A percentile compares a stretch with the other conserved stretches of the same genome.
These are phyloP conservation scores for Globisporangium paddicum DNA, from an alignment of 352 stramenopile genomes.

Conservation along the genomic window DNA sequence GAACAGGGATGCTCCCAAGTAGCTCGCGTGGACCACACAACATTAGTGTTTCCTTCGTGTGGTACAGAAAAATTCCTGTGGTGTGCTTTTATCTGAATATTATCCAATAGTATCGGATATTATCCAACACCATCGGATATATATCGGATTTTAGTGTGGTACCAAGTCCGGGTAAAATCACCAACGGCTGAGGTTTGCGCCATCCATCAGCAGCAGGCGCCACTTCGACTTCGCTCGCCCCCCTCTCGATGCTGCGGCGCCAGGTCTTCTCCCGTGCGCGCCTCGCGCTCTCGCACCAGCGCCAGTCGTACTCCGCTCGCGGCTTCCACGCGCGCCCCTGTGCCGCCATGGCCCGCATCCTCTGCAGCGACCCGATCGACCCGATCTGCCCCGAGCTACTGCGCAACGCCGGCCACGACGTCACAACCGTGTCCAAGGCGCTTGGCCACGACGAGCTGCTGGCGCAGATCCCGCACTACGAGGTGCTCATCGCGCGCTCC, in stretches of 20 bases:
- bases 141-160: background rate
- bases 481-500: slow-evolving; percentile 87
- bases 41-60: no score
- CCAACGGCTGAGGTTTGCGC: background rate
- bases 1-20: no score
- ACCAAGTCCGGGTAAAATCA: background rate
- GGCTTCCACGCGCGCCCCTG: slow-evolving; percentile 38
- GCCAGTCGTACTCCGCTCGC: background rate
- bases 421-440: slow-evolving; percentile 45
- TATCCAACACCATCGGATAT: no score
- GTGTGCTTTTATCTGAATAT: no score
- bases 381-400: slow-evolving; percentile 76
- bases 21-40: no score
- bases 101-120: no score
- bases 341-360: slow-evolving; percentile 69
- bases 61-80: no score
- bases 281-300: slow-evolving; percentile 22
- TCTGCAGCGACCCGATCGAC: slow-evolving; percentile 88
- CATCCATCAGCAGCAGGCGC: background rate
- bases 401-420: slow-evolving; percentile 73
- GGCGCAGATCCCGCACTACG: slow-evolving; percentile 70
- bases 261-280: slow-evolving; percentile 30
- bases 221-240: slow-evolving; percentile 10
- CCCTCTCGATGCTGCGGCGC: slow-evolving; percentile 45
- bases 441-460: slow-evolving; percentile 67